phyloP scores from a whole-genome alignment of 805 yeast genomes.

The Schwanniomyces pseudopolymorphus region DNA sequence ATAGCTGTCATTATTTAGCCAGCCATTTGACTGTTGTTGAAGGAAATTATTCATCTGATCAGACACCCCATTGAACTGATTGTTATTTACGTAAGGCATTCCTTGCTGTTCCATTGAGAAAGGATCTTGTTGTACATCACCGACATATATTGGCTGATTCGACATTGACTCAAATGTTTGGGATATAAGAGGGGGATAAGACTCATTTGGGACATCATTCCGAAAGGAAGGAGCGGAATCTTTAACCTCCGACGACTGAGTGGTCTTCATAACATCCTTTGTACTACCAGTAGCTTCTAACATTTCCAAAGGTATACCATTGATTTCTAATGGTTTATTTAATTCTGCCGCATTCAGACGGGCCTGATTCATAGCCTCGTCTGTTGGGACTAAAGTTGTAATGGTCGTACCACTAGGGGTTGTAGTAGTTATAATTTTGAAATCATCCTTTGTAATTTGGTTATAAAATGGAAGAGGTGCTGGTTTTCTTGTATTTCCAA shows the following conservation, averaged over 20 bases:
- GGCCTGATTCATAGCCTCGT: constrained; percentile 66
- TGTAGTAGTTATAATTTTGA: constrained; percentile 78
- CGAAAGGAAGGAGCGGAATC: not conserved
- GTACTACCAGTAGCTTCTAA: constrained; percentile 79
- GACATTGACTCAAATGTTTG: constrained; percentile 1
- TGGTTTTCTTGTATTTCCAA: constrained; percentile 30
- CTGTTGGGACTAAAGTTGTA: constrained; percentile 86
- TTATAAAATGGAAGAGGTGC: constrained; percentile 86
- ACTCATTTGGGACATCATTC: not conserved
- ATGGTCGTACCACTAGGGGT: constrained; percentile 92
- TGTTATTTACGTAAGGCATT: constrained; percentile 1
- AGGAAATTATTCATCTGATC: constrained; percentile 58
- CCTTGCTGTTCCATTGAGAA: not conserved
- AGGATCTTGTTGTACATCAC: not conserved
- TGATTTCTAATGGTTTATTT: constrained; percentile 56
- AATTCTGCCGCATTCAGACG: constrained; percentile 57
- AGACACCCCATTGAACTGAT: constrained; percentile 11
- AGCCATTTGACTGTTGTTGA: constrained; percentile 80
- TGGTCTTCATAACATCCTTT: constrained; percentile 15
- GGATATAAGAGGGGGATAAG: not conserved
- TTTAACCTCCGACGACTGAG: not conserved
- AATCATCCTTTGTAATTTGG: constrained; percentile 86
- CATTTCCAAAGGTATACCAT: constrained; percentile 70
- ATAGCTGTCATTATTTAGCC: constrained; percentile 64
- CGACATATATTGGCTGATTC: not conserved